Evolutionary conservation across 257 asterid genomes (phyloP).

Genomic region (Lycium ferocissimum): DNA sequence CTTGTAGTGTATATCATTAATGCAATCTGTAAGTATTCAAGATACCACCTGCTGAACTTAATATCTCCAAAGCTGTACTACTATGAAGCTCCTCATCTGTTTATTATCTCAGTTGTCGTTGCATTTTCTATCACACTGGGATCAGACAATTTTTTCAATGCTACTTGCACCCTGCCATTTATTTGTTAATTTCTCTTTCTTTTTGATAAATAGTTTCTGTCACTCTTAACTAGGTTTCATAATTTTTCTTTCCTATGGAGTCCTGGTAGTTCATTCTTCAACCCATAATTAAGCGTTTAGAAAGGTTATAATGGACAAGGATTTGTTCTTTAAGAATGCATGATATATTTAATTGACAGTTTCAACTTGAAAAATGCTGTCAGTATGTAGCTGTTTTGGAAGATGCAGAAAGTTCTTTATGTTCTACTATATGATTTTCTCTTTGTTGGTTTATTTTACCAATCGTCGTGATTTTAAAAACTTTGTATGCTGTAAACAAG

Average conservation of each 20-base stretch:
- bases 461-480: neutral
- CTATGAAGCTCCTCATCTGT: neutral
- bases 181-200: neutral
- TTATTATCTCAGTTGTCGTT: neutral
- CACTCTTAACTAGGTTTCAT: neutral
- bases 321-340: neutral
- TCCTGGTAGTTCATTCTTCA: neutral
- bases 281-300: neutral
- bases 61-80: neutral
- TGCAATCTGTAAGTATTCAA: neutral
- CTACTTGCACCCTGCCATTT: constrained; percentile 23
- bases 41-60: neutral
- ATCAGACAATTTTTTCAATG: neutral
- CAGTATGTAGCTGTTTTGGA: neutral
- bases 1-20: constrained; percentile 6
- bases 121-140: neutral
- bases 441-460: neutral
- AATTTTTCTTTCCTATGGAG: neutral
- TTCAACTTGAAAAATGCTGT: neutral
- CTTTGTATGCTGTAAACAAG: neutral
- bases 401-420: neutral
- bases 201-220: neutral
- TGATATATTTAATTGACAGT: neutral
- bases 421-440: neutral
- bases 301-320: neutral